Percentiles rank a stretch among this genome's conserved stretches.
Conservation (phyloP, 306 rosid genomes). For the Citrullus mucosospermus region DNA sequence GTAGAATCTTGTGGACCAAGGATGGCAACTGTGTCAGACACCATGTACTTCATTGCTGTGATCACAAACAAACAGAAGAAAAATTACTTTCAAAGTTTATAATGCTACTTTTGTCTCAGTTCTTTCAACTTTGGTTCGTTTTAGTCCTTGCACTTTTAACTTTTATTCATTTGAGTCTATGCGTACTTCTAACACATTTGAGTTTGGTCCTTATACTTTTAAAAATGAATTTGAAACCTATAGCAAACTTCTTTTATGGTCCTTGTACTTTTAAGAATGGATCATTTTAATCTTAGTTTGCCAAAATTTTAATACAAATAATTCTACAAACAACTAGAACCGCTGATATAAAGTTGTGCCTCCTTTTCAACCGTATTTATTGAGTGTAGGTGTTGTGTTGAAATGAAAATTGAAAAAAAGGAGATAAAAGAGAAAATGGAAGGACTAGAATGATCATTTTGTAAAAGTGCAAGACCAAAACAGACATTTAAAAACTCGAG, state of each 20-base stretch:
- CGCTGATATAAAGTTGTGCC: not conserved
- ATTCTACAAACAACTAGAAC: not conserved
- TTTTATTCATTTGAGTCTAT: not conserved
- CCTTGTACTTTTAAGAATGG: not conserved
- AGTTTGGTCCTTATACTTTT: not conserved
- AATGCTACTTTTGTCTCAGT: not conserved
- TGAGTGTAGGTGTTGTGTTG: not conserved
- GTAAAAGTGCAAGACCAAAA: not conserved
- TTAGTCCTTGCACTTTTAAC: not conserved
- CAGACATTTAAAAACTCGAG: not conserved
- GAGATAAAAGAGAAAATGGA: not conserved
- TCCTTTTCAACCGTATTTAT: not conserved
- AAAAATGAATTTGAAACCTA: not conserved
- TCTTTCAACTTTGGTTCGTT: not conserved
- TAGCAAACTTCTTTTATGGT: not conserved
- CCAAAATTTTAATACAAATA: too few species aligned
- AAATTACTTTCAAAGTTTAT: not conserved
- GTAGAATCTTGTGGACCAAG: slow-evolving; percentile 40
- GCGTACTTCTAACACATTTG: not conserved
- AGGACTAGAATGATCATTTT: not conserved
- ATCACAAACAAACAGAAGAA: not conserved
- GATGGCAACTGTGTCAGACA: slow-evolving; percentile 28
- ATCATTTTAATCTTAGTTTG: not conserved
- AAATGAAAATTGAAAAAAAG: not conserved
- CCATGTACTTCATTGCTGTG: slow-evolving; percentile 36